Conservation (phyloP, 331 rosid species). For the Malus hybrid region DNA sequence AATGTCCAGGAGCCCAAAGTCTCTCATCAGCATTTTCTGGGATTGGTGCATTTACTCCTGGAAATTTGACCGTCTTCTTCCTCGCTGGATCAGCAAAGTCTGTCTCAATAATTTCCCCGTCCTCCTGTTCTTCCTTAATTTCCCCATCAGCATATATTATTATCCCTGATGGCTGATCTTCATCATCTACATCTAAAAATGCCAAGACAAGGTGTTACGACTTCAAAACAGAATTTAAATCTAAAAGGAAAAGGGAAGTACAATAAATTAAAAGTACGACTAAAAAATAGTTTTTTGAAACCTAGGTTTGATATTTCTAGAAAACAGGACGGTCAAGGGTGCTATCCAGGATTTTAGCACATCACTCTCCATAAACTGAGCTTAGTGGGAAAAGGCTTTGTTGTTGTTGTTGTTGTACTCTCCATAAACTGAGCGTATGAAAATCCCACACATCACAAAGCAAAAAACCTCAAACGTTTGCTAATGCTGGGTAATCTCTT, state of each 20-base stretch:
- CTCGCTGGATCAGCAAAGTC: constrained; percentile 29
- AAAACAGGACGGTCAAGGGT: not conserved
- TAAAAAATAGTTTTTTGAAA: not conserved
- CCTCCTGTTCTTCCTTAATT: constrained; percentile 59
- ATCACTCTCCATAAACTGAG: not conserved
- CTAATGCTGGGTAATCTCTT: no score
- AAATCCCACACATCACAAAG: no score
- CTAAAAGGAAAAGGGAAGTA: not conserved
- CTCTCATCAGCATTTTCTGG: constrained; percentile 72
- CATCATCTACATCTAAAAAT: constrained; percentile 58
- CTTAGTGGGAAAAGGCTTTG: not conserved
- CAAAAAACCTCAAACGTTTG: not conserved
- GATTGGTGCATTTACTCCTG: constrained; percentile 86
- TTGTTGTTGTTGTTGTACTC: no score
- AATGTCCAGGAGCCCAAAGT: constrained; percentile 53
- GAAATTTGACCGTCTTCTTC: constrained; percentile 66
- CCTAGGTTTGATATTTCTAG: not conserved
- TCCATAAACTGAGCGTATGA: not conserved
- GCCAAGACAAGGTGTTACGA: constrained; percentile 6
- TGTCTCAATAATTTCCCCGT: constrained; percentile 74
- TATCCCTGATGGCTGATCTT: constrained; percentile 89
- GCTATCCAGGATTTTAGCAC: not conserved
- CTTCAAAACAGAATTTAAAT: not conserved
- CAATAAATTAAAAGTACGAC: not conserved
- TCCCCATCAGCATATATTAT: constrained; percentile 59